A percentile compares a stretch with the other conserved stretches of the same genome.
These are phyloP conservation scores for Sporothrix mexicana DNA, from an alignment of 2,329 filamentous ascomycete genomes.

Conservation along the genomic window DNA sequence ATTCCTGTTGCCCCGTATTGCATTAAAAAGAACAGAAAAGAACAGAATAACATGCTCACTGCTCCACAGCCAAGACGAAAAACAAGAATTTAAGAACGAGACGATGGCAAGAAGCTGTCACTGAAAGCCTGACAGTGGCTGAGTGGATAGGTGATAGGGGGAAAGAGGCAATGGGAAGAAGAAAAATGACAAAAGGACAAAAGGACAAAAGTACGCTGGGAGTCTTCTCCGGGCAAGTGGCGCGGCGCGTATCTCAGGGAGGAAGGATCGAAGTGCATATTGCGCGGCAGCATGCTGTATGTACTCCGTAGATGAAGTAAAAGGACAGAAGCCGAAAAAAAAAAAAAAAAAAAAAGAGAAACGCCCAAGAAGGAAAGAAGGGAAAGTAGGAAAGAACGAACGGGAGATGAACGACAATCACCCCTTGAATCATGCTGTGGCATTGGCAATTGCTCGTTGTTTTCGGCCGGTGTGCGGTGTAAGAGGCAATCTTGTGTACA, in stretches of 20 bases:
- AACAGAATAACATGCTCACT: neutral
- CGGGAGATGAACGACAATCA: constrained; percentile 10
- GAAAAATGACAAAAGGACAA: neutral
- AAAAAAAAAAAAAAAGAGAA: neutral
- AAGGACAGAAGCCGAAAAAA: neutral
- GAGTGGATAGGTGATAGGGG: neutral
- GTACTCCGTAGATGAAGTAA: neutral
- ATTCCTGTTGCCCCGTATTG: neutral
- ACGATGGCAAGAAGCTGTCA: constrained; percentile 1
- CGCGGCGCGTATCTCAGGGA: constrained; percentile 5
- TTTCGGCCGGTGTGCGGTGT: constrained; percentile 6
- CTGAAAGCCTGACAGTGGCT: neutral
- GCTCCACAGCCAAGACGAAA: neutral
- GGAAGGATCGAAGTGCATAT: neutral
- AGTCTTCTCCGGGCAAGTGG: neutral
- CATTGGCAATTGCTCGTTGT: neutral
- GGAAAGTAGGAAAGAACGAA: too few relatives aligned
- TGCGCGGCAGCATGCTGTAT: neutral
- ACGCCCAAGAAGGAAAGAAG: neutral
- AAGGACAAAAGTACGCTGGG: neutral
- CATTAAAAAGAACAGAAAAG: neutral
- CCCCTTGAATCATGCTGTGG: neutral
- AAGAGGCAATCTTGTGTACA: neutral
- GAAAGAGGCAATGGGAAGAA: neutral
- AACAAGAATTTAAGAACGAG: neutral